Conservation (phyloP, 768 basidiomycete genomes). For the Lyophyllum shimeji region DNA sequence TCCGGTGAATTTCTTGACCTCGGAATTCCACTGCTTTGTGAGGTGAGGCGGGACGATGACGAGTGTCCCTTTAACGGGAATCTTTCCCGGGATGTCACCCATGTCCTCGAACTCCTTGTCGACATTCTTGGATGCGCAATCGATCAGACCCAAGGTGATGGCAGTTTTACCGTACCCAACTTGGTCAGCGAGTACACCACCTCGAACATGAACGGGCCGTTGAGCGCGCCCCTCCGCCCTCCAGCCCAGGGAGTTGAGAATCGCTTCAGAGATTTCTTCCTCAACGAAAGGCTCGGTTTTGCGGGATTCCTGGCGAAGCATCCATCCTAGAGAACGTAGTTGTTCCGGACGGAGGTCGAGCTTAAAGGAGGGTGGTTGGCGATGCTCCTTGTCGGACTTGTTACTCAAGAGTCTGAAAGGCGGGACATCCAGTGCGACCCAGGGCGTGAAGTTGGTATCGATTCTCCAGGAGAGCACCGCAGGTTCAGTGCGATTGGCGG, state of each 20-base stretch:
- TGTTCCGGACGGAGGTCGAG: constrained; percentile 80
- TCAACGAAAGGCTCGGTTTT: constrained; percentile 78
- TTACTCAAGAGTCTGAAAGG: constrained; percentile 79
- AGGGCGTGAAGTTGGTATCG: constrained; percentile 72
- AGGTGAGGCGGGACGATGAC: constrained; percentile 90
- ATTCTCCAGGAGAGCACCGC: constrained; percentile 75
- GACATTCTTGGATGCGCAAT: constrained; percentile 60
- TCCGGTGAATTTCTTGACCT: constrained; percentile 79
- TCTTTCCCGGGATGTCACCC: constrained; percentile 55
- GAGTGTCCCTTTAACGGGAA: constrained; percentile 79
- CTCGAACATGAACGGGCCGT: constrained; percentile 70
- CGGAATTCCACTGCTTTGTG: constrained; percentile 86
- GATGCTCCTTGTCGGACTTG: constrained; percentile 63
- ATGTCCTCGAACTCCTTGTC: constrained; percentile 56
- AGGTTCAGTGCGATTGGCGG: constrained; percentile 45
- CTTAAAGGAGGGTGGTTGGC: constrained; percentile 80
- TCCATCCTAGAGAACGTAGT: constrained; percentile 89
- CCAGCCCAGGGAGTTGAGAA: constrained; percentile 86
- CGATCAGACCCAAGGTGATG: constrained; percentile 87
- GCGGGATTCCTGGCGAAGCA: constrained; percentile 74
- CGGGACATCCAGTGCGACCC: constrained; percentile 55
- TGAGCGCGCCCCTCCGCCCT: constrained; percentile 91
- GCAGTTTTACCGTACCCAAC: constrained; percentile 98
- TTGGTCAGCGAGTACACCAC: constrained; percentile 93
- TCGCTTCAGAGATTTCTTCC: constrained; percentile 92